Percentiles rank a stretch among this genome's conserved stretches.
Conservation (phyloP, 768 basidiomycete species). For the Tylopilus rubrobrunneus region DNA sequence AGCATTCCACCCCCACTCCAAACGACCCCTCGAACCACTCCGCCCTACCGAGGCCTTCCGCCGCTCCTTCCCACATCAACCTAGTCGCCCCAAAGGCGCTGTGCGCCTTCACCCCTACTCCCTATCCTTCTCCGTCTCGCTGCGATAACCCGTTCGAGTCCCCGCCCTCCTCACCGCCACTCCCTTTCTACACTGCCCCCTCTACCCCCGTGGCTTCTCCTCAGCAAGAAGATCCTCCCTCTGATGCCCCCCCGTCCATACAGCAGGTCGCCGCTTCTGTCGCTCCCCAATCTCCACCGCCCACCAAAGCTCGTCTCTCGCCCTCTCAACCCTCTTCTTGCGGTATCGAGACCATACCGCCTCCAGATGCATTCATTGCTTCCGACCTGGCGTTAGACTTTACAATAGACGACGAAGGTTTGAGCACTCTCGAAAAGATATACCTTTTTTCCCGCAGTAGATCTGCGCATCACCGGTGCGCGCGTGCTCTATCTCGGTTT, state of each 20-base stretch:
- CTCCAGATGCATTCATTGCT: constrained; percentile 23
- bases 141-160: constrained; percentile 36
- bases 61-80: constrained; percentile 34
- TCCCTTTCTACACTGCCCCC: constrained; percentile 47
- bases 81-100: constrained; percentile 31
- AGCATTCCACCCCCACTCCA: constrained; percentile 17
- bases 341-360: constrained; percentile 26
- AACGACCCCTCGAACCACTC: constrained; percentile 12
- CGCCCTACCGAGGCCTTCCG: constrained; percentile 11
- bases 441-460: constrained; percentile 85
- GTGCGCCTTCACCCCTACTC: constrained; percentile 26
- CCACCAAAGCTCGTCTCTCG: constrained; percentile 17
- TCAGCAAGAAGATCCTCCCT: constrained; percentile 35
- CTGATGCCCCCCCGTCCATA: constrained; percentile 18
- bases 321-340: constrained; percentile 24
- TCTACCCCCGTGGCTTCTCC: constrained; percentile 42
- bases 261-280: constrained; percentile 17
- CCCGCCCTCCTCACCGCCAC: constrained; percentile 36
- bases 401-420: constrained; percentile 69
- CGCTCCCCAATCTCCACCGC: constrained; percentile 25
- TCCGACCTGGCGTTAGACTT: constrained; percentile 36
- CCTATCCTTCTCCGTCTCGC: constrained; percentile 32
- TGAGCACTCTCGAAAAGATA: constrained; percentile 85
- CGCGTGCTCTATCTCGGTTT: neutral
- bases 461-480: constrained; percentile 54